Evolutionary conservation across 192 early-diverging fungal species (phyloP).

Genomic region (Phycomyces nitens): DNA sequence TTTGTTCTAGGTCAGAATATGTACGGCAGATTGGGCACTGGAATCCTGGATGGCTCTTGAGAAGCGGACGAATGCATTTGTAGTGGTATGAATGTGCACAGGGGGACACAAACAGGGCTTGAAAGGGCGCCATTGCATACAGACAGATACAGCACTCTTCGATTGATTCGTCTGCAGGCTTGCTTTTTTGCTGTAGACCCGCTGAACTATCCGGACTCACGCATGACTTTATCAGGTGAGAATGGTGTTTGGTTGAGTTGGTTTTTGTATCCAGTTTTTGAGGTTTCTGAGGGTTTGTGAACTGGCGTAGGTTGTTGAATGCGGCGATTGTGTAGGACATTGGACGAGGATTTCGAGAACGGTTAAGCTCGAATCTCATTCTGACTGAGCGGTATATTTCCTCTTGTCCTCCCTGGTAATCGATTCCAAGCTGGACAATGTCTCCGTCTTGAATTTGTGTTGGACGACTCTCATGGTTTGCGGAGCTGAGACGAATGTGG

Average conservation of each 20-base stretch:
- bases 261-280: too few species aligned
- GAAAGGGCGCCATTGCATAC: conserved; percentile 67
- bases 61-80: conserved; percentile 72
- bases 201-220: too few species aligned
- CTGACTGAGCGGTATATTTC: conserved; percentile 82
- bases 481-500: conserved; percentile 76
- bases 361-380: conserved; percentile 61
- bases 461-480: conserved; percentile 68
- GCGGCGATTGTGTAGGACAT: conserved; percentile 46
- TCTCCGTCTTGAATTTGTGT: conserved; percentile 74
- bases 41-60: conserved; percentile 55
- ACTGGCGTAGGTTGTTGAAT: conserved; percentile 14
- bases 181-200: background rate
- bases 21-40: conserved; percentile 79
- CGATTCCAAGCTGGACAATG: conserved; percentile 79
- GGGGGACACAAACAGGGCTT: conserved; percentile 81
- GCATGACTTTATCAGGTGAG: too few species aligned
- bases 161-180: background rate
- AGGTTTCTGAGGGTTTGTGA: too few species aligned
- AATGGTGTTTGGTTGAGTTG: too few species aligned
- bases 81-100: conserved; percentile 85
- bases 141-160: conserved; percentile 81
- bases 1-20: conserved; percentile 76
- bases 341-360: conserved; percentile 42
- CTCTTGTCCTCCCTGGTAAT: conserved; percentile 77